Evolutionary conservation across 768 basidiomycete species (phyloP).

Genomic region (Nidula microcarpa): DNA sequence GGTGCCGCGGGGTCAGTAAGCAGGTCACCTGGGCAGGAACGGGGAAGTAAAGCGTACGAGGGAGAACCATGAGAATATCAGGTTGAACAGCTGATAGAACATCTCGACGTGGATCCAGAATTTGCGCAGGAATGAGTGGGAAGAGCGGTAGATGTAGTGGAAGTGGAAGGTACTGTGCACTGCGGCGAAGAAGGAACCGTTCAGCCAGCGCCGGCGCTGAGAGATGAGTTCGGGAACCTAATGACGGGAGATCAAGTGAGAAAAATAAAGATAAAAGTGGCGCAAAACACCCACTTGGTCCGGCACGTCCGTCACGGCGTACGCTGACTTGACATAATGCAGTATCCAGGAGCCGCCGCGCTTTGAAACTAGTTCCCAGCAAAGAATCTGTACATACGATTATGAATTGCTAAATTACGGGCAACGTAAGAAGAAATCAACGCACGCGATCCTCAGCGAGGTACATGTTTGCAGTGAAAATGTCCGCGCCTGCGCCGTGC

Average conservation of each 20-base stretch:
- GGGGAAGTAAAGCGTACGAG: conserved; percentile 37
- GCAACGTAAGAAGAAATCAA: conserved; percentile 5
- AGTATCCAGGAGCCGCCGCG: conserved; percentile 86
- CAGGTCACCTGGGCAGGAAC: conserved; percentile 13
- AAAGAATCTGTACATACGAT: conserved; percentile 60
- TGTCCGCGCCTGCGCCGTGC: conserved; percentile 83
- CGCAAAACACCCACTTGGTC: conserved; percentile 56
- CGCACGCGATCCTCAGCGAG: conserved; percentile 82
- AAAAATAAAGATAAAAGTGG: neutral
- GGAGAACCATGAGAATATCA: conserved; percentile 91
- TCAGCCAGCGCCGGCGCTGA: conserved; percentile 94
- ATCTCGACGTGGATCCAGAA: conserved; percentile 95
- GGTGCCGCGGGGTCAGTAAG: neutral
- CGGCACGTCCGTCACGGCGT: conserved; percentile 90
- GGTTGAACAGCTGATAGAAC: conserved; percentile 85
- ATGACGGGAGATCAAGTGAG: neutral
- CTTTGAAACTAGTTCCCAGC: conserved; percentile 98
- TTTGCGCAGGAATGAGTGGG: conserved; percentile 79
- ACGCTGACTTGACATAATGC: conserved; percentile 95
- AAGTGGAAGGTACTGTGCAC: conserved; percentile 92
- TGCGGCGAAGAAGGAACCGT: conserved; percentile 97
- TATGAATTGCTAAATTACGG: neutral
- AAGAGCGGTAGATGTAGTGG: conserved; percentile 90
- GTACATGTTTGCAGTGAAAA: conserved; percentile 97
- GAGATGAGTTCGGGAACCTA: conserved; percentile 91